Evolutionary conservation across 2,329 filamentous ascomycete genomes (phyloP).

Genomic region (Cladophialophora carrionii): DNA sequence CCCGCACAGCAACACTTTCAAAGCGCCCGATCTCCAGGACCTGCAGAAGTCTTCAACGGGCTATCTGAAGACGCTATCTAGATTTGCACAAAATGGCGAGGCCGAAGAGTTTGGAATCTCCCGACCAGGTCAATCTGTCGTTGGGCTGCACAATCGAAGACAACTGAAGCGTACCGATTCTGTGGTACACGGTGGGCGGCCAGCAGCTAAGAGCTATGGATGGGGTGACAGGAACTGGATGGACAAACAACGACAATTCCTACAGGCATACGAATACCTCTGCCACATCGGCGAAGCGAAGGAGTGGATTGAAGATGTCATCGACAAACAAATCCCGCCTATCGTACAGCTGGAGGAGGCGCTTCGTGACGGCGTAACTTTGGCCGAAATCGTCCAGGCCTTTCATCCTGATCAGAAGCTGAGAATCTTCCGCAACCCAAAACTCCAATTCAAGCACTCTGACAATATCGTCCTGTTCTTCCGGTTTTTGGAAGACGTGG

Average conservation of each 20-base stretch:
- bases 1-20: slow-evolving; percentile 54
- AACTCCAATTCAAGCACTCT: slow-evolving; percentile 90
- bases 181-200: slow-evolving; percentile 52
- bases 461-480: slow-evolving; percentile 99
- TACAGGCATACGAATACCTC: slow-evolving; percentile 97
- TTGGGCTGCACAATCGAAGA: slow-evolving; percentile 80
- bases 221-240: slow-evolving; percentile 94
- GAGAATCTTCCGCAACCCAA: slow-evolving; percentile 82
- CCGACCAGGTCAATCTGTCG: slow-evolving; percentile 79
- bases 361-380: slow-evolving; percentile 85
- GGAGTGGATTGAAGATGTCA: slow-evolving; percentile 96
- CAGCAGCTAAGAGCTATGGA: slow-evolving; percentile 60
- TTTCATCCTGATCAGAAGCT: slow-evolving; percentile 75
- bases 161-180: slow-evolving; percentile 73
- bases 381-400: slow-evolving; percentile 90
- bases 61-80: slow-evolving; percentile 84
- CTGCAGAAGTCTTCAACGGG: slow-evolving; percentile 87
- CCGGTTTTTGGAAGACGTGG: slow-evolving; percentile 85
- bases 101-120: slow-evolving; percentile 81
- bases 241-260: slow-evolving; percentile 95
- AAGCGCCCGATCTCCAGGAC: slow-evolving; percentile 73
- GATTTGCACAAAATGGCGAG: slow-evolving; percentile 73
- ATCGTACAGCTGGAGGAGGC: slow-evolving; percentile 94
- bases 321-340: slow-evolving; percentile 80
- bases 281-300: slow-evolving; percentile 99